Base-by-base conservation (phyloP, 768 basidiomycete species). In the Suillus ampliporus region DNA sequence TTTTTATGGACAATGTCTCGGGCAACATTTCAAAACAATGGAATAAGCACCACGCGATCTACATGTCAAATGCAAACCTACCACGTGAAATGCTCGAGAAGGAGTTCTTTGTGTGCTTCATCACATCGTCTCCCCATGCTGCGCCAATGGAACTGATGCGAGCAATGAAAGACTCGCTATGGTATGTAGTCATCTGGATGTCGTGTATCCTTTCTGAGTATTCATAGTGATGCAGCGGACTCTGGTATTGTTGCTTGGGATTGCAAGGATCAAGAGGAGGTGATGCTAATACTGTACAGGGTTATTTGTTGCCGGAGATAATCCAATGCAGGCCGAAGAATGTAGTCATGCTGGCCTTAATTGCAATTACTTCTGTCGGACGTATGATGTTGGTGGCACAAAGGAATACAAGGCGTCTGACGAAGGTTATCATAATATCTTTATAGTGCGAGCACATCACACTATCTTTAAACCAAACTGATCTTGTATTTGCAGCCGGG, bases 11-110 rank as follows among this genome's bases (percentile, higher is more conserved):
- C 58, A 78, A 83, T n/a, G n/a, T n/a, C 67, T 77, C 80, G 1
- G 80, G 80, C 10, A 82, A 82, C 62, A 66, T 71, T 15, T 77
- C 76, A 5, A 83, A 83, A 63, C 76, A n/a, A 75, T 83, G 76
- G 74, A 83, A 82, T 63, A 80, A 81, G 59, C 82, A 83, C 60
- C 75, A 70, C 69, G 82, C 80, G 52, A 72, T 77, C 1, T 82
- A 80, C 51, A 67, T 79, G 21, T 74, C 69, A 2, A 75, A 80
- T 48, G 61, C 70, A 15, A 79, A 77, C 57, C 67, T 82, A 0
- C 80, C 79, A 0, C 70, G 72, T 11, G 57, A 68, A 28, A 66
- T 80, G 10, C 66, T 81, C 0, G 71, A 78, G 4, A n/a, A 80
- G 54, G 71, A 82, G 56, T 76, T 67, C 28, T 73, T 75, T 67